Percentiles rank a stretch among this genome's conserved stretches.
Evolutionary conservation across 768 basidiomycete genomes (phyloP).

Genomic region (Serendipita sp.): DNA sequence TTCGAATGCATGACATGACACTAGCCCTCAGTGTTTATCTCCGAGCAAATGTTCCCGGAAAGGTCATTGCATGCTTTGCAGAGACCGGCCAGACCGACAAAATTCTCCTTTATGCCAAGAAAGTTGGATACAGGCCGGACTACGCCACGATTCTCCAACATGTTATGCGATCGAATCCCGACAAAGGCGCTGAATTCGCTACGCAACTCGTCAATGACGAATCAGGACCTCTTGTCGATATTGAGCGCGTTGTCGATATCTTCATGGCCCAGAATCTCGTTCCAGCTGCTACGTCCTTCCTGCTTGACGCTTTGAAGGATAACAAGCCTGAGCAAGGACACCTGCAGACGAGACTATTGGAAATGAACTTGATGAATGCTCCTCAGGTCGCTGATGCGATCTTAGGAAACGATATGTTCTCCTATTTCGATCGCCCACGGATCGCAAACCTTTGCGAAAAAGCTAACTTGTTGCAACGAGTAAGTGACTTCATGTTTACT

Average conservation of each 20-base stretch:
- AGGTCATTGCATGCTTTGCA: constrained; percentile 97
- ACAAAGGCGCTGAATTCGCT: constrained; percentile 98
- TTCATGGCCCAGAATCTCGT: constrained; percentile 99
- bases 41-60: constrained; percentile 93
- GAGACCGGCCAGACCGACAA: constrained; percentile 98
- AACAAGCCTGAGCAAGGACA: constrained; percentile 95
- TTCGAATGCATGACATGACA: constrained; percentile 88
- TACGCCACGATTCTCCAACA: constrained; percentile 87
- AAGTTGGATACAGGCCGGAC: constrained; percentile 85
- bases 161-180: constrained; percentile 88
- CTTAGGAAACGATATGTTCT: constrained; percentile 96
- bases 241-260: constrained; percentile 94
- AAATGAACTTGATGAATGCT: constrained; percentile 95
- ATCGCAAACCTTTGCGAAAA: constrained; percentile 98
- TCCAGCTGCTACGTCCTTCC: constrained; percentile 94
- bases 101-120: constrained; percentile 94
- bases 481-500: constrained; percentile 22
- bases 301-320: constrained; percentile 93
- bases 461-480: constrained; percentile 86
- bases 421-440: constrained; percentile 86
- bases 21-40: constrained; percentile 95
- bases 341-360: constrained; percentile 86
- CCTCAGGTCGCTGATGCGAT: constrained; percentile 99
- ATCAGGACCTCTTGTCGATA: constrained; percentile 74
- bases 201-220: constrained; percentile 87